A percentile compares a stretch with the other conserved stretches of the same genome.
These are phyloP conservation scores for Trametes cingulata DNA, from an alignment of 768 basidiomycete species.

Conservation along the genomic window DNA sequence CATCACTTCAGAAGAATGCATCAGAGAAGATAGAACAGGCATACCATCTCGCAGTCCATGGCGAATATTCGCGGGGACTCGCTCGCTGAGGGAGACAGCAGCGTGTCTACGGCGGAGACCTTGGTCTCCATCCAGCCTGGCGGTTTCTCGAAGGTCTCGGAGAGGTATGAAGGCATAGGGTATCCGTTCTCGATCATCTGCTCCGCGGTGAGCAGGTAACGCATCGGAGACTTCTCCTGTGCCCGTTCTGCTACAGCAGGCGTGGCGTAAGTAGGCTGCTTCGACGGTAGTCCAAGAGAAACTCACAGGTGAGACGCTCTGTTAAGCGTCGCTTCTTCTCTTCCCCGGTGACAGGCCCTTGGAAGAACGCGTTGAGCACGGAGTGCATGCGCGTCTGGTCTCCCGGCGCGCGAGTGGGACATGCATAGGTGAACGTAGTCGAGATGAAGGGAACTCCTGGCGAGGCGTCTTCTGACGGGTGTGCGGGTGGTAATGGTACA, in stretches of 20 bases:
- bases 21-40: constrained; percentile 23
- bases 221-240: constrained; percentile 62
- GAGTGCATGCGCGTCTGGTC: constrained; percentile 85
- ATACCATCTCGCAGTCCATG: constrained; percentile 97
- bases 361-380: constrained; percentile 81
- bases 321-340: constrained; percentile 72
- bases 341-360: constrained; percentile 72
- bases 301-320: constrained; percentile 42
- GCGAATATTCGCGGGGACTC: constrained; percentile 61
- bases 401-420: constrained; percentile 91
- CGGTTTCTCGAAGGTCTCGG: constrained; percentile 64
- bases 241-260: constrained; percentile 51
- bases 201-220: constrained; percentile 73
- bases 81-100: constrained; percentile 45
- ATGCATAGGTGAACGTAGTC: constrained; percentile 87
- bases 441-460: constrained; percentile 61
- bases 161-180: constrained; percentile 82
- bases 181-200: constrained; percentile 97
- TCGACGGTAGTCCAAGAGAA: constrained; percentile 14
- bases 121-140: constrained; percentile 79
- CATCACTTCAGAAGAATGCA: neutral
- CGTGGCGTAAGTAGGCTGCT: neutral
- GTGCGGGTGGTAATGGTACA: constrained; percentile 43
- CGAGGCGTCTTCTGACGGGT: constrained; percentile 22
- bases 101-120: neutral